These are phyloP conservation scores for Kitagawia praeruptora DNA, from an alignment of 129 eudicot species.

Conservation along the genomic window DNA sequence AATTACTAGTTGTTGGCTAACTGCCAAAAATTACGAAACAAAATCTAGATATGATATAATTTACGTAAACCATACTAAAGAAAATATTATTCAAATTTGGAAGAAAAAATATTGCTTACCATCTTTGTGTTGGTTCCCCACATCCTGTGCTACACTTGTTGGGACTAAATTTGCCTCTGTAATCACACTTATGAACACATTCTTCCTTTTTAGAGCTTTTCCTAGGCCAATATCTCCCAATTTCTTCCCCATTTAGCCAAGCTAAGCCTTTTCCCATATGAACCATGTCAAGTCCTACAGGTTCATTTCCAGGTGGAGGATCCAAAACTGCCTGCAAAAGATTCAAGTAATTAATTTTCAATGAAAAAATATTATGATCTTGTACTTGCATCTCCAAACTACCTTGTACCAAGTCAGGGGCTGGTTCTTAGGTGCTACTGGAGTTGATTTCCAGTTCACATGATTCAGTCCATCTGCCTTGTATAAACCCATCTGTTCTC, in stretches of 20 bases:
- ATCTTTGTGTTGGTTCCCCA: constrained; percentile 91
- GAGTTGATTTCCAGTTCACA: constrained; percentile 49
- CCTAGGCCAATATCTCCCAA: constrained; percentile 96
- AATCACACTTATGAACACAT: constrained; percentile 78
- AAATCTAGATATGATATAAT: too few species aligned
- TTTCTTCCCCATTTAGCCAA: constrained; percentile 92
- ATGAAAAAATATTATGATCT: background rate
- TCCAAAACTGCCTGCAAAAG: constrained; percentile 60
- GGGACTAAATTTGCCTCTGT: constrained; percentile 84
- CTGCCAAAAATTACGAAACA: background rate
- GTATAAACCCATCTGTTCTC: constrained; percentile 61
- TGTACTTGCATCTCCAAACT: constrained; percentile 11
- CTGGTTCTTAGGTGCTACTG: constrained; percentile 64
- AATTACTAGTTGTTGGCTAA: background rate
- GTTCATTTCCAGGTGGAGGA: constrained; percentile 76
- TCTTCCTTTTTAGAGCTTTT: constrained; percentile 50
- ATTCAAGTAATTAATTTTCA: background rate
- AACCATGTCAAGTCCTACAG: constrained; percentile 91
- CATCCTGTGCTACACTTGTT: constrained; percentile 84
- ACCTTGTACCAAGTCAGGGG: constrained; percentile 99
- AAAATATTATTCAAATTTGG: background rate
- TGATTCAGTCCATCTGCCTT: constrained; percentile 35
- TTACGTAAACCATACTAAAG: background rate
- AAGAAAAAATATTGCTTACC: constrained; percentile 31
- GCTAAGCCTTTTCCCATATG: constrained; percentile 98